Evolutionary conservation across 2,329 filamentous ascomycete genomes (phyloP).

Genomic region (Conoideocrella luteorostrata): DNA sequence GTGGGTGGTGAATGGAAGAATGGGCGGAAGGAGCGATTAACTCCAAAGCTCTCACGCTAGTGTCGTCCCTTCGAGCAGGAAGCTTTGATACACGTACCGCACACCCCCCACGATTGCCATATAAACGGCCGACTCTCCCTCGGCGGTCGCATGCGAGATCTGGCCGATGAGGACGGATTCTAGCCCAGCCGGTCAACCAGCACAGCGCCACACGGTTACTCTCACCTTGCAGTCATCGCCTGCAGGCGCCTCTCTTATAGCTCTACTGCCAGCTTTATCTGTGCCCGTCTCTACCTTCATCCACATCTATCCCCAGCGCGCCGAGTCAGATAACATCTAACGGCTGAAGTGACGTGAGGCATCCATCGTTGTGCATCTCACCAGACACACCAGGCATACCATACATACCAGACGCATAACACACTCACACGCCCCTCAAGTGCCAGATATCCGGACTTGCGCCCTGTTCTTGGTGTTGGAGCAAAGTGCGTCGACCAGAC

Average conservation of each 20-base stretch:
- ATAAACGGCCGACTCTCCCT: constrained; percentile 43
- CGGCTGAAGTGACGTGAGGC: constrained; percentile 3
- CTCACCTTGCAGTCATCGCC: not conserved
- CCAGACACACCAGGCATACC: not conserved
- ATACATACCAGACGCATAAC: not conserved
- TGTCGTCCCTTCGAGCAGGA: too few relatives aligned
- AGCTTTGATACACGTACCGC: too few relatives aligned
- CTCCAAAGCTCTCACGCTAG: not conserved
- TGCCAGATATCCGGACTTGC: not conserved
- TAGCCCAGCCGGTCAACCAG: not conserved
- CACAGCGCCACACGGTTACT: not conserved
- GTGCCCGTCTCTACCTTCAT: too few relatives aligned
- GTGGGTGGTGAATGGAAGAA: not conserved
- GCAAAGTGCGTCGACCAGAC: constrained; percentile 1
- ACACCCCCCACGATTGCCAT: constrained; percentile 24
- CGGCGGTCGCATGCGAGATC: constrained; percentile 8
- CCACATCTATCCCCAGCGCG: not conserved
- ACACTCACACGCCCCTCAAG: constrained; percentile 4
- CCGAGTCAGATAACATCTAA: constrained; percentile 1
- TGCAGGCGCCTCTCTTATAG: too few relatives aligned
- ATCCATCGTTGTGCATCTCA: constrained; percentile 7
- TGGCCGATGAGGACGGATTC: not conserved
- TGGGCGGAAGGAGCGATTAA: not conserved
- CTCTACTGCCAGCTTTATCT: too few relatives aligned
- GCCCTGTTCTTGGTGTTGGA: not conserved